A percentile compares a stretch with the other conserved stretches of the same genome.
phyloP scores from a whole-genome alignment of 768 basidiomycete genomes.

The Phallus indusiatus region DNA sequence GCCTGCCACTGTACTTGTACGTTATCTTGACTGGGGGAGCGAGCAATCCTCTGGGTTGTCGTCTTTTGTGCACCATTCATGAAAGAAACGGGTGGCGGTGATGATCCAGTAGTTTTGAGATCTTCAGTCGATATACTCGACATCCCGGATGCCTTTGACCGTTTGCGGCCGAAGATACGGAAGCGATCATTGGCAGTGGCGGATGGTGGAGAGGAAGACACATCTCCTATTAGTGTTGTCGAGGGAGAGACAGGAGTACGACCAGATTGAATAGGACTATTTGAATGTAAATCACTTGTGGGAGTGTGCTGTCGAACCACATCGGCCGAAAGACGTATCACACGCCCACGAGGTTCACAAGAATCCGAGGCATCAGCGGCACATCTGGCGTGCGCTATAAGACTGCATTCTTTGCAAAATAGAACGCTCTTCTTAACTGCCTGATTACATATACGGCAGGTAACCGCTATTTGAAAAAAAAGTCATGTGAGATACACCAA shows the following conservation, averaged over 20 bases:
- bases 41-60: neutral
- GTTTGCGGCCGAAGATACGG: conserved; percentile 5
- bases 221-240: neutral
- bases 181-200: neutral
- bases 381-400: conserved; percentile 80
- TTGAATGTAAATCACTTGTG: neutral
- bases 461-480: conserved; percentile 48
- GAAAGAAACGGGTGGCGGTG: conserved; percentile 7
- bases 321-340: conserved; percentile 22
- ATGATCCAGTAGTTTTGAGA: neutral
- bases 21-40: neutral
- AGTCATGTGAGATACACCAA: conserved; percentile 1
- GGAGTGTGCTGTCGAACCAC: conserved; percentile 8
- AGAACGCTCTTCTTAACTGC: conserved; percentile 81
- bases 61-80: neutral
- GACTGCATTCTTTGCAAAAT: conserved; percentile 80
- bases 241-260: neutral
- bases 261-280: neutral
- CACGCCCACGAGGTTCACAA: conserved; percentile 73
- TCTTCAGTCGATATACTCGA: neutral
- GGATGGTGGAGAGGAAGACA: neutral
- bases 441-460: conserved; percentile 73
- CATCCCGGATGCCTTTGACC: neutral
- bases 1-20: neutral
- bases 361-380: conserved; percentile 60